phyloP scores from a whole-genome alignment of 108 stramenopile genomes.

The Licmophora abbreviata region DNA sequence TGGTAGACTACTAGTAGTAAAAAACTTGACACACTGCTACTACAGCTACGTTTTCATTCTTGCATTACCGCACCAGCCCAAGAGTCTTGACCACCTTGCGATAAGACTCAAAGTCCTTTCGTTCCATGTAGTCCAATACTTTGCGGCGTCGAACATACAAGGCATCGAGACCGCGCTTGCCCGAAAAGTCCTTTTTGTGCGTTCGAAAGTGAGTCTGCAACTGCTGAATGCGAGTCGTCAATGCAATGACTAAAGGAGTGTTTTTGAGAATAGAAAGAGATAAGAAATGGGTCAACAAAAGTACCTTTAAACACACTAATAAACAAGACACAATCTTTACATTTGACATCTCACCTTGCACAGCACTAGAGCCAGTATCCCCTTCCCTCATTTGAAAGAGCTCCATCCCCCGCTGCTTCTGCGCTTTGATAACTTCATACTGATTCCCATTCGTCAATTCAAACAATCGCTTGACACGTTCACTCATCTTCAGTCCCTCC shows the following conservation, averaged over 20 bases:
- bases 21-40: too few species aligned
- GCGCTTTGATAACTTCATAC: conserved; percentile 63
- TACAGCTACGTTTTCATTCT: too few species aligned
- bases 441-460: conserved; percentile 75
- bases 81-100: conserved; percentile 78
- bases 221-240: conserved; percentile 87
- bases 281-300: too few species aligned
- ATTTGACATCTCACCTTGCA: conserved; percentile 31
- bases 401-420: conserved; percentile 79
- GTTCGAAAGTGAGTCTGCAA: conserved; percentile 73
- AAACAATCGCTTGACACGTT: conserved; percentile 63
- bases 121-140: conserved; percentile 86
- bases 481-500: conserved; percentile 39
- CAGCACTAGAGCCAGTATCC: conserved; percentile 65
- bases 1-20: too few species aligned
- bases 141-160: conserved; percentile 79
- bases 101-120: conserved; percentile 82
- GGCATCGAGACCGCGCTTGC: conserved; percentile 77
- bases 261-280: too few species aligned
- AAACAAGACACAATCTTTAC: conserved; percentile 3
- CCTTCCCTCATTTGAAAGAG: conserved; percentile 82
- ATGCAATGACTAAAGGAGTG: conserved; percentile 49
- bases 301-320: conserved; percentile 9
- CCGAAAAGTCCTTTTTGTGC: conserved; percentile 77
- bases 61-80: conserved; percentile 69